phyloP scores from a whole-genome alignment of 2,329 filamentous ascomycete species.

The Neurospora sp. region DNA sequence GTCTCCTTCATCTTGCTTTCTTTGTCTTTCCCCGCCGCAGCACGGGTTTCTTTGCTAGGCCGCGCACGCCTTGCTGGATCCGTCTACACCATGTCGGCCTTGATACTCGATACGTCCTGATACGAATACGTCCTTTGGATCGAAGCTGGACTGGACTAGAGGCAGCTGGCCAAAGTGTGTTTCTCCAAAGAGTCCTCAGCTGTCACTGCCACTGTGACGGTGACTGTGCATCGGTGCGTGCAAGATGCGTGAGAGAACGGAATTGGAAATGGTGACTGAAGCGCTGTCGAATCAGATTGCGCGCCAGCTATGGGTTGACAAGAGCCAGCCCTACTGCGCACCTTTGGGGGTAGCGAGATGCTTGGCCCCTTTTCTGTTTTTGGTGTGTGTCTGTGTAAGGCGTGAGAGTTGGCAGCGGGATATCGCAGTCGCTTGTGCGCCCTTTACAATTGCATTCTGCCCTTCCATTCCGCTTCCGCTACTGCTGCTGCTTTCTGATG shows the following conservation, averaged over 20 bases:
- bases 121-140: not conserved
- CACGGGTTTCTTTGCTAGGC: not conserved
- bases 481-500: not conserved
- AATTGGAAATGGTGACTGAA: not conserved
- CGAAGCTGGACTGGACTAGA: not conserved
- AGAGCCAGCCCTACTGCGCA: not conserved
- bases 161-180: not conserved
- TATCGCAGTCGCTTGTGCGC: not conserved
- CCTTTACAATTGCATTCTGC: not conserved
- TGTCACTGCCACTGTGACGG: not conserved
- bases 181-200: not conserved
- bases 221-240: not conserved
- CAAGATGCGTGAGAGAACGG: not conserved
- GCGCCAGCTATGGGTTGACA: not conserved
- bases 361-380: not conserved
- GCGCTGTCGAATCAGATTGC: not conserved
- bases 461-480: not conserved
- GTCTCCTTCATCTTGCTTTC: not conserved
- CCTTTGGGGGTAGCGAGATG: not conserved
- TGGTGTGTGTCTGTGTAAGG: not conserved
- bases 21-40: conserved; percentile 1
- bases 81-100: not conserved
- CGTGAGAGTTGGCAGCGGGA: not conserved
- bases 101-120: not conserved
- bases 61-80: not conserved